A percentile compares a stretch with the other conserved stretches of the same genome.
These are phyloP conservation scores for Cutaneotrichosporon dermatis DNA, from an alignment of 1,284 basidiomycete genomes.

Conservation along the genomic window DNA sequence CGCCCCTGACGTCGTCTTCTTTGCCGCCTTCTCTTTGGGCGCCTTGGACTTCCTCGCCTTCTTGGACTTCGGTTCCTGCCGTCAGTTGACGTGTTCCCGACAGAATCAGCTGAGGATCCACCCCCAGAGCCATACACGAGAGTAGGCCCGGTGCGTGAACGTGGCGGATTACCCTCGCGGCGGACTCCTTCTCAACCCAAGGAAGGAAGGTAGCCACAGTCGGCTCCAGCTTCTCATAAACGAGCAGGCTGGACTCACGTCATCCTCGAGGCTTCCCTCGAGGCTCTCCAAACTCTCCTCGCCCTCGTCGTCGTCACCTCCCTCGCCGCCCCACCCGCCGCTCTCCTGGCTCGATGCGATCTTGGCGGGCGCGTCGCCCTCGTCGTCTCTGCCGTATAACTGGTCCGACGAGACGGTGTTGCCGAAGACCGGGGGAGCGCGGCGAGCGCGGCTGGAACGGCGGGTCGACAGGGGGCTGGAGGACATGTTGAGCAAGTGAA, in stretches of 20 bases:
- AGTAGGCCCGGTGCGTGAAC: neutral
- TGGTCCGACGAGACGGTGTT: slow-evolving; percentile 4
- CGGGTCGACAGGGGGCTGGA: neutral
- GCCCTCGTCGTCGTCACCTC: neutral
- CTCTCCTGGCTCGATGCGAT: slow-evolving; percentile 19
- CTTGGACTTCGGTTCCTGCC: neutral
- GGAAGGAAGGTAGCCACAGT: neutral
- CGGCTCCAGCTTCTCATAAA: neutral
- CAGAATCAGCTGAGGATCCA: neutral
- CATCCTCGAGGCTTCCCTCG: slow-evolving; percentile 8
- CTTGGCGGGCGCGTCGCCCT: slow-evolving; percentile 15
- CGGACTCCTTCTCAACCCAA: neutral
- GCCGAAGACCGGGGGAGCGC: neutral
- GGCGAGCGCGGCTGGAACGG: slow-evolving; percentile 1
- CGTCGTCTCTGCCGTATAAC: slow-evolving; percentile 52
- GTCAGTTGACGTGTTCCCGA: neutral
- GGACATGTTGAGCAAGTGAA: neutral
- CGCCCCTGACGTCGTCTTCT: neutral
- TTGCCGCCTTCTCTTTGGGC: neutral
- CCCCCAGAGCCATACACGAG: too few species aligned
- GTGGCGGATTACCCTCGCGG: neutral
- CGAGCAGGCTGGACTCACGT: slow-evolving; percentile 1
- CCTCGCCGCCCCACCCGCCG: slow-evolving; percentile 23
- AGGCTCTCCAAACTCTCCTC: slow-evolving; percentile 7
- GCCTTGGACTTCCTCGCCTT: neutral